Evolutionary conservation across 2,329 filamentous ascomycete genomes (phyloP).

Genomic region (Aureobasidium musti): DNA sequence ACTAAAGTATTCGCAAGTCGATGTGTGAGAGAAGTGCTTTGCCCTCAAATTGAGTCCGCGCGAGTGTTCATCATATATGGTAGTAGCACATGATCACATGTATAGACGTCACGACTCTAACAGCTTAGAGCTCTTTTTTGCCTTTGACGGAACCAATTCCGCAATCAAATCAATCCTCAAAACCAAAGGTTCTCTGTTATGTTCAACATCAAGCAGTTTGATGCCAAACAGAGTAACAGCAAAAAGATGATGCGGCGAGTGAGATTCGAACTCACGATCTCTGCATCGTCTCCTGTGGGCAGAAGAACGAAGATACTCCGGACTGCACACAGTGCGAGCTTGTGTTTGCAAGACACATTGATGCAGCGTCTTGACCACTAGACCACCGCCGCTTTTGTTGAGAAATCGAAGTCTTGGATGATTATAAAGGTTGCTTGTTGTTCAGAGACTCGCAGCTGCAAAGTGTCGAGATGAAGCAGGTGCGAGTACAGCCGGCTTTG

Average conservation of each 20-base stretch:
- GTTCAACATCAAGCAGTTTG: background rate
- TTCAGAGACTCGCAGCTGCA: background rate
- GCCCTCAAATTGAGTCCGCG: background rate
- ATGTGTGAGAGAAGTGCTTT: background rate
- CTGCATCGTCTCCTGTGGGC: background rate
- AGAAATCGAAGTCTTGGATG: background rate
- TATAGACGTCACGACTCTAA: conserved; percentile 2
- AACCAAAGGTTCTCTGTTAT: background rate
- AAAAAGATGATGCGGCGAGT: background rate
- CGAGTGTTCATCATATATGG: no score
- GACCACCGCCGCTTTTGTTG: conserved; percentile 4
- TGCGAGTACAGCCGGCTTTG: background rate
- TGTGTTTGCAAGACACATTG: conserved; percentile 9
- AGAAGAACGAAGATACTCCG: background rate
- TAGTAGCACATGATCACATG: background rate
- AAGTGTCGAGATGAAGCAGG: background rate
- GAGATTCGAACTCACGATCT: conserved; percentile 18
- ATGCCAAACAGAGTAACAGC: background rate
- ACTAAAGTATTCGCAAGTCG: background rate
- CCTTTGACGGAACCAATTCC: background rate
- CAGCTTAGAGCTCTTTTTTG: background rate
- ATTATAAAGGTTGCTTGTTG: background rate
- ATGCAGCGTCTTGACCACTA: conserved; percentile 9
- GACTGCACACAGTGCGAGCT: background rate
- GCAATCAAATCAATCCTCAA: background rate